Base-by-base conservation (phyloP, 2,329 filamentous ascomycete species). In the Helminthosporium solani region DNA sequence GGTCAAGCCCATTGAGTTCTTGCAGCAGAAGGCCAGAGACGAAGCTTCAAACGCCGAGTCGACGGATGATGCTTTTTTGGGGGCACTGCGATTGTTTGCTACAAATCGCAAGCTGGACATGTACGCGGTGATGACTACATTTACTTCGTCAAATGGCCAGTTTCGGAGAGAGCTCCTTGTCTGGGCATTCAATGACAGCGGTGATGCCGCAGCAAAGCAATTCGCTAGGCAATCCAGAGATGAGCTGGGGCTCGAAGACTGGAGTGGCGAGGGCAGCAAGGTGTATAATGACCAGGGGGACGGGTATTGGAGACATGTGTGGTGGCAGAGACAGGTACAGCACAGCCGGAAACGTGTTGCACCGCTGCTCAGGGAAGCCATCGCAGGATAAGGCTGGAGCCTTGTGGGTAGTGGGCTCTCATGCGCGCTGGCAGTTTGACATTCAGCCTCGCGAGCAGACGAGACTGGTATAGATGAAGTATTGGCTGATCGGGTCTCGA, bases 151-250 rank as follows among this genome's bases (percentile, higher is more conserved):
- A 0, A 70, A 70, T 0, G 81, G 78, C 0, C 61, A 73, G 14
- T 88, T 90, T 50, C 73, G 75, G 53, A 74, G 88, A 40, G 82
- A 94, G 61, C 64, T 90, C 30, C 69, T 92, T 5, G 70, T 91
- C 0, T 86, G 85, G 80, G 84, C 78, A 0, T 60, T 82, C 1
- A 78, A 74, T 20, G 70, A 76, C 1, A 64, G 66, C 3, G 84
- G 78, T 0, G 71, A 73, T 0, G 57, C 67, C 3, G 81, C 79
- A 1, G 78, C 79, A 14, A 71, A 77, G 60, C 67, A 63, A 14
- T 92, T 92, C 57, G 75, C 70, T 16, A 60, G 68, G 7, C 60
- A 63, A 7, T 72, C 75, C 5, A 61, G 53, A 2, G 74, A 75
- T 12, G 73, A 73, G 46, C 65, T 94, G 52, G 73, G 78, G 18